Base-by-base conservation (phyloP, 768 basidiomycete species). In the Infundibulicybe gibba region DNA sequence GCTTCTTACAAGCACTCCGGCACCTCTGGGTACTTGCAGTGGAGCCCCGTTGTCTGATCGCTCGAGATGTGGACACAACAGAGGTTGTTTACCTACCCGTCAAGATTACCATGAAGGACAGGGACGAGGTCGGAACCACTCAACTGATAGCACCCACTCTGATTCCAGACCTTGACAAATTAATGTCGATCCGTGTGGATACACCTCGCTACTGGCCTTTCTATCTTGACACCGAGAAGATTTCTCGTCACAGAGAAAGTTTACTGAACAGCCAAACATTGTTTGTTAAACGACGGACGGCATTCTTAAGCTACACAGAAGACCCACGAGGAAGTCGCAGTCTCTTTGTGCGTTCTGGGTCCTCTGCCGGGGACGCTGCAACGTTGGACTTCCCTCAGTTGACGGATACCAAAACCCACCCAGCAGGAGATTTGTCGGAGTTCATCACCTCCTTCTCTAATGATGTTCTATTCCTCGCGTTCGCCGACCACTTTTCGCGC, bases 171-270 rank as follows among this genome's bases (percentile, higher is more conserved):
- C 79, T 97, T 52, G 83, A 89, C 59, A 82, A 78, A 48, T 72
- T 98, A 12, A 68, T 83, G 40, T 86, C 89, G 3, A 86, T 99
- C 55, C 76, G 87, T 40, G 85, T 94, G 17, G 94, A 97, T 57
- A 97, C 91, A 0, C 94, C 93, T 13, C 82, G 97, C 5, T 98
- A 99, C 63, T 97, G 92, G 90, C 87, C 94, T 0, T 88, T 94
- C 66, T 83, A 85, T 49, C 77, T 97, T 31, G 88, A 94, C 56
- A 79, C 88, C 15, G 76, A 81, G 34, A 69, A 80, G 35, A 75
- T 84, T 44, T 75, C 81, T 3, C 75, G 74, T 12, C 87, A 95
- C 61, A 80, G 80, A 41, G 77, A 79, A 40, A 74, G 76, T 5
- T 75, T 98, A 17, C 65, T 95, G 34, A 75, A 72, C 31, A 86